Conservation (phyloP, 768 basidiomycete species). For the Kwoniella europaea region DNA sequence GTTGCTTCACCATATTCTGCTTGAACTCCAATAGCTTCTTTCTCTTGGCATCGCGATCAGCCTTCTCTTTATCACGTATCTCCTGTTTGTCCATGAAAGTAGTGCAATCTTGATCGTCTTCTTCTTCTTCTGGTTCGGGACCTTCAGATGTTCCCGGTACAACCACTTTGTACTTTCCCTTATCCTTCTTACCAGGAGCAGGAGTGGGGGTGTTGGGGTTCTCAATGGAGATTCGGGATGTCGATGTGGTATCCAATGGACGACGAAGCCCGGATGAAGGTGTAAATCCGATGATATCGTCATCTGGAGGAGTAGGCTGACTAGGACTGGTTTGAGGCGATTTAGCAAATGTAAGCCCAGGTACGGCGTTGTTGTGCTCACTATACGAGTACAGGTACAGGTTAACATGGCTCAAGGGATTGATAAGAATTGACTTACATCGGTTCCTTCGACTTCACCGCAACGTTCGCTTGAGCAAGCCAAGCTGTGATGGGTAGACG, state of each 20-base stretch:
- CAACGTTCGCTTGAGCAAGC: conserved; percentile 14
- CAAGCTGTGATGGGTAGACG: conserved; percentile 27
- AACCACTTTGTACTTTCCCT: conserved; percentile 8
- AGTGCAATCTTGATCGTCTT: conserved; percentile 8
- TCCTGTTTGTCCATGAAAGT: conserved; percentile 9
- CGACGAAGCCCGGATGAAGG: conserved; percentile 21
- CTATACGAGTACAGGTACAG: not conserved
- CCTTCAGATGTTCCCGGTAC: conserved; percentile 27
- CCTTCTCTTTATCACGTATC: not conserved
- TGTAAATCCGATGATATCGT: conserved; percentile 29
- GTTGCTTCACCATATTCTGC: not conserved
- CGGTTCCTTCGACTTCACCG: conserved; percentile 4
- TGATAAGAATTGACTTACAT: not conserved
- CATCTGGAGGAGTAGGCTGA: conserved; percentile 22
- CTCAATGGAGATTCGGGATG: conserved; percentile 16
- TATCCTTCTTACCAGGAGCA: not conserved
- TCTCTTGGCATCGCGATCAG: conserved; percentile 15
- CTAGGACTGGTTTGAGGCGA: conserved; percentile 19
- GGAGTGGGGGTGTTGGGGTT: conserved; percentile 28
- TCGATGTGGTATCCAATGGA: conserved; percentile 1
- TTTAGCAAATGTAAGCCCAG: conserved; percentile 21
- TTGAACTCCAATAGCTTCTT: conserved; percentile 12
- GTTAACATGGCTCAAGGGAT: not conserved
- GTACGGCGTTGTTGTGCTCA: conserved; percentile 2
- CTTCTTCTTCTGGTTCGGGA: conserved; percentile 16